These are phyloP conservation scores for Corylus heterophylla DNA, from an alignment of 306 rosid genomes.

Conservation along the genomic window DNA sequence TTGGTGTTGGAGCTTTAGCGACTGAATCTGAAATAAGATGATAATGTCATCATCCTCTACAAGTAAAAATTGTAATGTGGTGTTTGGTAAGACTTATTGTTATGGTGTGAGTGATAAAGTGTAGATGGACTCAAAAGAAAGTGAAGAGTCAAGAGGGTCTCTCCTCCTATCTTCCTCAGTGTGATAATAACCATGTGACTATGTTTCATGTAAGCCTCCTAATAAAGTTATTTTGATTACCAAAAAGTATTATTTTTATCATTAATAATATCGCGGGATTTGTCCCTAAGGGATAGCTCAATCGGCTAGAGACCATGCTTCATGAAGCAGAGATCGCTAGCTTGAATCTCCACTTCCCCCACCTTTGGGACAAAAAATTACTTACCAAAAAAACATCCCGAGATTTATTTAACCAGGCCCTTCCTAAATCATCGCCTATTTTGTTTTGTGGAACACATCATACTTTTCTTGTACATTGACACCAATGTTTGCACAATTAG, in stretches of 20 bases:
- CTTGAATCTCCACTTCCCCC: too few relatives aligned
- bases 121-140: conserved; percentile 14
- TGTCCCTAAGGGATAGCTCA: too few relatives aligned
- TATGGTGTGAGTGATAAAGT: conserved; percentile 24
- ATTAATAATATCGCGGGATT: conserved; percentile 12
- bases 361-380: too few relatives aligned
- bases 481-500: neutral
- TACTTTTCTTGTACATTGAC: conserved; percentile 10
- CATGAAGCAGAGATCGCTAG: too few relatives aligned
- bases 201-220: conserved; percentile 28
- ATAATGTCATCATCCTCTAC: conserved; percentile 23
- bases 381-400: neutral
- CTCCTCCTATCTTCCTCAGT: conserved; percentile 13
- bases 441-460: neutral
- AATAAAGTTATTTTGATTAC: conserved; percentile 23
- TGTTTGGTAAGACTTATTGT: conserved; percentile 40
- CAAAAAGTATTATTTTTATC: conserved; percentile 24
- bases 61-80: conserved; percentile 31
- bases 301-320: too few relatives aligned
- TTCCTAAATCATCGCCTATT: conserved; percentile 3
- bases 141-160: neutral
- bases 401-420: conserved; percentile 17
- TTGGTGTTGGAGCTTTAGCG: conserved; percentile 91
- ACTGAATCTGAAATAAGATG: conserved; percentile 32
- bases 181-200: conserved; percentile 36